Evolutionary conservation across 108 stramenopile species (phyloP).

Genomic region (Discostella stelligeroides): DNA sequence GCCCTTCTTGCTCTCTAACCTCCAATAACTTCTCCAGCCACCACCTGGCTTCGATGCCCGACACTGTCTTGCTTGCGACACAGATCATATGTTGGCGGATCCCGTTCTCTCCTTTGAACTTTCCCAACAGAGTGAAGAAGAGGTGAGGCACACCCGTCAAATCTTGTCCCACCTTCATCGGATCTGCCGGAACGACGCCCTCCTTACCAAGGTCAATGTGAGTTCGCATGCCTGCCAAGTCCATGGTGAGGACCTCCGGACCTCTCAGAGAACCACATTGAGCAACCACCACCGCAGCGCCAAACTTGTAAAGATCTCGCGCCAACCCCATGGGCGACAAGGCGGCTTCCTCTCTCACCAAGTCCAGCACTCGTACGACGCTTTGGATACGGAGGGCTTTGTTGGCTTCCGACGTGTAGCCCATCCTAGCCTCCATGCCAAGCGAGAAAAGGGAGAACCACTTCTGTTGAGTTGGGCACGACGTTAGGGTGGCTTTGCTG

Average conservation of each 20-base stretch:
- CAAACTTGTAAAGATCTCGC: slow-evolving; percentile 4
- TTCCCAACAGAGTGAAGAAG: slow-evolving; percentile 10
- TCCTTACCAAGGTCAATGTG: neutral
- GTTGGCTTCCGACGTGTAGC: neutral
- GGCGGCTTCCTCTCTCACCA: neutral
- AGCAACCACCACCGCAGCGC: slow-evolving; percentile 5
- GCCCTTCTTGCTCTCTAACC: slow-evolving; percentile 13
- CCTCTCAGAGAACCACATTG: slow-evolving; percentile 16
- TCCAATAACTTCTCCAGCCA: slow-evolving; percentile 29
- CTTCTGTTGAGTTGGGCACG: slow-evolving; percentile 6
- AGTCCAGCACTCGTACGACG: neutral
- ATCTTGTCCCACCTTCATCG: neutral
- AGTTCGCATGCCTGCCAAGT: neutral
- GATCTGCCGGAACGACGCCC: neutral
- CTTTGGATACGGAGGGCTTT: neutral
- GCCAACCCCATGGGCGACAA: neutral
- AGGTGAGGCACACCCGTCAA: slow-evolving; percentile 9
- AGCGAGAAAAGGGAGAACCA: slow-evolving; percentile 9
- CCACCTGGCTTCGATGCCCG: slow-evolving; percentile 12
- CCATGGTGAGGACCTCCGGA: slow-evolving; percentile 7
- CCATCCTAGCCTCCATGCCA: slow-evolving; percentile 7
- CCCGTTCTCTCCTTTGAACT: slow-evolving; percentile 30
- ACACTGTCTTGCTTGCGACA: slow-evolving; percentile 8
- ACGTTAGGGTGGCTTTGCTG: neutral
- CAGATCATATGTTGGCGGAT: slow-evolving; percentile 2